Evolutionary conservation across 495 filamentous ascomycete genomes (phyloP), one percentile per base, ranked within the genome.

Genomic region (Podospora pseudoanserina): DNA sequence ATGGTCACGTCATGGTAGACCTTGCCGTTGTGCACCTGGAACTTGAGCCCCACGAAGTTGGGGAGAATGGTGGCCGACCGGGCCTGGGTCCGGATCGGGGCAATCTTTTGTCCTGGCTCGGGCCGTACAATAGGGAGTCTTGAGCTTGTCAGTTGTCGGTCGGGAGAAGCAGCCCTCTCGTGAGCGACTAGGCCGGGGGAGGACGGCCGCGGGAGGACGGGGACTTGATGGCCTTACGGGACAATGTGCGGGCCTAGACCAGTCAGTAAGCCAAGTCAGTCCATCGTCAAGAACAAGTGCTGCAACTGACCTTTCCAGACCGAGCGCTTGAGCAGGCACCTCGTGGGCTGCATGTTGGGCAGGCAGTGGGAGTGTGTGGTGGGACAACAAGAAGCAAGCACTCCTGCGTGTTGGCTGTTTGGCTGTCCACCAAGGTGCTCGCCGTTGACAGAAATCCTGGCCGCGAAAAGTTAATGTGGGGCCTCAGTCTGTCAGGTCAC

Each of bases 11-110:
- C 96, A 68, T 91, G 78, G 76, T 99, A 99, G 1, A 85, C 87
- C 86, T 97, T 98, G 71, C 95, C 95, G 78, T 97, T 98, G 76
- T 99, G 91, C 23, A 99, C 87, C 74, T 94, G 91, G 80, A 98
- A 99, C 74, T 87, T 90, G 71, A 96, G 82, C 6, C 95, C 96
- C 30, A 99, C 93, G 79, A 98, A 98, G 78, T 92, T 96, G 54
- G 95, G 95, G 26, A 98, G 86, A 74, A 99, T 97, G 57, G 95
- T 98, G 56, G 95, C 95, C 65, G 87, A 84, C 70, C 95, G 91
- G 39, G 94, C 94, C 78, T 92, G 90, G 20, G 95, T 99, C 70
- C 86, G 88, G 79, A 98, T 94, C 9, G 93, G 92, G 53, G 85
- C 86, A 5, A 85, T 80, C 66, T 78, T 80, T 68, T 91, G 77